Evolutionary conservation across 2,329 filamentous ascomycete genomes (phyloP).

Genomic region (Xylariaceae sp.): DNA sequence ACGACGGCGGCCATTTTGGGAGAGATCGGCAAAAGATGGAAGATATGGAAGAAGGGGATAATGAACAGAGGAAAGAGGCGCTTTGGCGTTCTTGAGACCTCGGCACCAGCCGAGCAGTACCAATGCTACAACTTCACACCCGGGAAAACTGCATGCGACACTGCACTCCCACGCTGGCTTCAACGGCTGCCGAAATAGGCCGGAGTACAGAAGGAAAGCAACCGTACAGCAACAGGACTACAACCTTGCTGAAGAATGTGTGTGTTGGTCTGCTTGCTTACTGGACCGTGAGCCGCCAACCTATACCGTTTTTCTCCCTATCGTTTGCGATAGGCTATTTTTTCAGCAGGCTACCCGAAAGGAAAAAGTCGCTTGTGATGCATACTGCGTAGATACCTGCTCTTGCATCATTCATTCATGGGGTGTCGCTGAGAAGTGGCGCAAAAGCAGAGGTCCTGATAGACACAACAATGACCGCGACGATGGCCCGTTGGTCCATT

Average conservation of each 20-base stretch:
- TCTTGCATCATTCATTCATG: not conserved
- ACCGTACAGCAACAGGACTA: constrained; percentile 8
- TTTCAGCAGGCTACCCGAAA: constrained; percentile 1
- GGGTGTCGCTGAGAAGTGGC: constrained; percentile 15
- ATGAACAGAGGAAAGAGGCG: constrained; percentile 2
- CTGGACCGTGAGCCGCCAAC: constrained; percentile 5
- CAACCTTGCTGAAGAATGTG: no score
- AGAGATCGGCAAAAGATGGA: constrained; percentile 16
- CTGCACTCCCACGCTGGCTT: constrained; percentile 28
- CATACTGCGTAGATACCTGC: constrained; percentile 1
- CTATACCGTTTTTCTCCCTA: not conserved
- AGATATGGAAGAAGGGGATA: not conserved
- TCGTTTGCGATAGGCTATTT: constrained; percentile 9
- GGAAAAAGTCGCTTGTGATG: not conserved
- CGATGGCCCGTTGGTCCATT: constrained; percentile 17
- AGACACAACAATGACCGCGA: constrained; percentile 9
- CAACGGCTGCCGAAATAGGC: constrained; percentile 24
- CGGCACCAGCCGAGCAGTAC: constrained; percentile 28
- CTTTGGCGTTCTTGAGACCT: constrained; percentile 17
- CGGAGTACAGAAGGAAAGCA: constrained; percentile 8
- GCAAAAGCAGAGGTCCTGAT: constrained; percentile 19
- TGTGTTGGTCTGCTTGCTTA: constrained; percentile 2
- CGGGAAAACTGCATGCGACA: constrained; percentile 19
- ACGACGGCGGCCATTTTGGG: constrained; percentile 3
- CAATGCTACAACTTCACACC: constrained; percentile 12